Evolutionary conservation across 805 yeast species (phyloP), one percentile per base, ranked within the genome.

Genomic region (Starmerella ratchasimensis): DNA sequence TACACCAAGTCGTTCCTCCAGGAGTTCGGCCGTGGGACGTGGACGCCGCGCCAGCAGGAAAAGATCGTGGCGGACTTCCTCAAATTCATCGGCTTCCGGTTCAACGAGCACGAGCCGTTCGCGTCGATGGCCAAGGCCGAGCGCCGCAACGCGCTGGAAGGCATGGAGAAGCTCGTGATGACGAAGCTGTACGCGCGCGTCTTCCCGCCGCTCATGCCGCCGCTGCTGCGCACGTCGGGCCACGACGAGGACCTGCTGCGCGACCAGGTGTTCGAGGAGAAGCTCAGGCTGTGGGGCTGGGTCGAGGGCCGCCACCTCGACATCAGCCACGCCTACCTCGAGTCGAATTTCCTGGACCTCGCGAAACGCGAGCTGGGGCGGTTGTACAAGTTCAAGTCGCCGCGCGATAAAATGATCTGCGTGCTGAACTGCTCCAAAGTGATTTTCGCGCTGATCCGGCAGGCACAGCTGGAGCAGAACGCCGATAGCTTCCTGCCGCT

Each of bases 401-500:
- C 98, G 13, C 65, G 98, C 37, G 98, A 93, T 54, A 90, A 90
- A 53, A 74, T 83, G 45, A 82, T 90, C 27, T 90, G 97, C 55
- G 67, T 90, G 3, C 65, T 90, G 44, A 93, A 90, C 59, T 75
- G 90, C 37, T 88, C 96, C 54, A 88, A 88, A 57, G 86, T 90
- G 16, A 77, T 93, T 5, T 86, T 84, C 63, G 93, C 94, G 9
- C 66, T 82, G 40, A 69, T 93, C 33, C 74, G 84, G 44, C 80
- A 75, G 43, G 61, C 66, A 13, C 59, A 68, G 34, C 67, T 74
- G 37, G 79, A 74, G 41, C 88, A 80, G 48, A 86, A 84, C 48
- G 99, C 99, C 0, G 99, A 90, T 59, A 73, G 80, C 27, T 90
- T 90, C 57, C 69, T 90, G n/a, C 98, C 99, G 0, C 56, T 88